Base-by-base conservation (phyloP, 768 basidiomycete species). In the Serendipita vermifera region DNA sequence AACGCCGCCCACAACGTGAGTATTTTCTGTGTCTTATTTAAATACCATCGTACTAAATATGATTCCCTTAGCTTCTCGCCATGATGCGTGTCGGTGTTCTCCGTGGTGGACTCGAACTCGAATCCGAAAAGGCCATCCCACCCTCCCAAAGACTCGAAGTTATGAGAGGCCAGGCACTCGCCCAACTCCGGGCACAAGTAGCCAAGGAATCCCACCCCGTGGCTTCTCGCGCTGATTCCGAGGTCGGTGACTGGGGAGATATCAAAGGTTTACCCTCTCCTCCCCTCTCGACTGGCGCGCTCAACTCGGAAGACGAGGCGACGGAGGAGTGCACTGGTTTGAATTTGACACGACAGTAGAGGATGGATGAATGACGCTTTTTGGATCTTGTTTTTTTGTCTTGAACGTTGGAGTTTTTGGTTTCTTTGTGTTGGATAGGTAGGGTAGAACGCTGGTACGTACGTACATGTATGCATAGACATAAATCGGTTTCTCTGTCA, bases 1-100 rank as follows among this genome's bases (percentile, higher is more conserved):
- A 90, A 90, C 65, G 85, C 87, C 40, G 86, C 88, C 4, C 86
- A 90, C 67, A 89, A 90, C 64, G 82, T 83, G 64, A 33, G 81
- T 69, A 14, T 31, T 33, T 33, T 14, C 2, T 41, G 13, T 32
- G 17, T n/a, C n/a, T 31, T 27, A 1, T 20, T 14, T 32, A 20
- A 26, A 53, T 59, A 20, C 38, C 56, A 26, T 29, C 38, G 46
- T 29, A 36, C 3, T 9, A 38, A 27, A 58, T 39, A 17, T 41
- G 41, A 27, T n/a, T 3, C 5, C 11, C 33, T 31, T 46, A 73
- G 72, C 64, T 78, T 59, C 71, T 80, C 20, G 78, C 77, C 9
- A 79, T 80, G 78, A 77, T 77, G 75, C 75, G 78, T 46, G 78
- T 80, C 57, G 78, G 78, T 58, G 70, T 78, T 56, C 69, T 80